phyloP scores from a whole-genome alignment of 129 eudicot species.

The Helianthus tuberosus region DNA sequence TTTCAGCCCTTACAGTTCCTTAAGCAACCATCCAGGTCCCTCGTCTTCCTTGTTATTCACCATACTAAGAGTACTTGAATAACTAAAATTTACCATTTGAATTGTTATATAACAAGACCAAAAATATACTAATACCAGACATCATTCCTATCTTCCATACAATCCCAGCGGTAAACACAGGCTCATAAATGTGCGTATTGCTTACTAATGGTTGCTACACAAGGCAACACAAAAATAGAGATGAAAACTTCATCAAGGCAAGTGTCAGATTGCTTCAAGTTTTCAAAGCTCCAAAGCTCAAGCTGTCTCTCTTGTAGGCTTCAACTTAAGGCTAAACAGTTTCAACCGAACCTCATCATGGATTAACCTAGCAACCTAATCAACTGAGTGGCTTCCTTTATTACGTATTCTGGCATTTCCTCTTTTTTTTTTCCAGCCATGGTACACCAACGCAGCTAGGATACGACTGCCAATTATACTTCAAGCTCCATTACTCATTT shows the following conservation, averaged over 20 bases:
- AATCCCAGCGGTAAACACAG: neutral
- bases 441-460: neutral
- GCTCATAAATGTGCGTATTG: neutral
- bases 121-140: neutral
- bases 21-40: too few relatives aligned
- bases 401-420: neutral
- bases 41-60: too few relatives aligned
- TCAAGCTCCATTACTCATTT: neutral
- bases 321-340: neutral
- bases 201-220: too few relatives aligned
- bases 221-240: too few relatives aligned
- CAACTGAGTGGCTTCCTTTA: neutral
- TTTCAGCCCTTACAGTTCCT: too few relatives aligned
- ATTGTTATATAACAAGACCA: neutral
- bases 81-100: too few relatives aligned
- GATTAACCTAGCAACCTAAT: neutral
- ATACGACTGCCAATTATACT: neutral
- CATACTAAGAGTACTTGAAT: too few relatives aligned
- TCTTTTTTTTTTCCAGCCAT: neutral
- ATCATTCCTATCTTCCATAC: neutral
- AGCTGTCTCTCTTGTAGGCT: neutral
- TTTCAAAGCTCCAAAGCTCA: neutral
- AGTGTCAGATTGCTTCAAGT: too few relatives aligned
- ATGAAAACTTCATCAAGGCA: too few relatives aligned
- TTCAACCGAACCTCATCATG: neutral